Conservation (phyloP, 2,329 filamentous ascomycete species). For the Thelonectria olida region DNA sequence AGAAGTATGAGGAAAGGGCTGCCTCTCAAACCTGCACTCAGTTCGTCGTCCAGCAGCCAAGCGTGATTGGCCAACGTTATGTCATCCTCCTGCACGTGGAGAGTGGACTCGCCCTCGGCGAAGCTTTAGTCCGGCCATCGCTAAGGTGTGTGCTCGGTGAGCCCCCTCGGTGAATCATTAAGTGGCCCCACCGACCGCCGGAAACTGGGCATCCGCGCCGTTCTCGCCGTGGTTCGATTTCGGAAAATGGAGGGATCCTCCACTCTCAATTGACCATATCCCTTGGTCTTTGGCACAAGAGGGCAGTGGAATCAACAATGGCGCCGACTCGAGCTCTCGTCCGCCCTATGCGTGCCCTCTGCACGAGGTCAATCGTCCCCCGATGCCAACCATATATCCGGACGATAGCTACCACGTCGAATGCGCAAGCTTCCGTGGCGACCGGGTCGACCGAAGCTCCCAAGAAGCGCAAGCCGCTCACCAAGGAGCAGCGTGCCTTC, state of each 20-base stretch:
- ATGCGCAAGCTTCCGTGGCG: conserved; percentile 27
- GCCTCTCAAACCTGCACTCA: conserved; percentile 34
- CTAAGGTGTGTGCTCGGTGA: conserved; percentile 1
- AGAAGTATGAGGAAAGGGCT: conserved; percentile 24
- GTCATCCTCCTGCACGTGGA: conserved; percentile 39
- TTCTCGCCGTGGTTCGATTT: conserved; percentile 39
- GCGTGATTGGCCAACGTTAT: conserved; percentile 38
- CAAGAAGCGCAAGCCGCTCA: conserved; percentile 67
- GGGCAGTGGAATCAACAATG: conserved; percentile 25
- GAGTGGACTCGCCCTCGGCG: conserved; percentile 31
- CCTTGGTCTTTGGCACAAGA: background rate
- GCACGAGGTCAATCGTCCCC: conserved; percentile 23
- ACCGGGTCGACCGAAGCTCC: conserved; percentile 37
- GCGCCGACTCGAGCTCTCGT: conserved; percentile 28
- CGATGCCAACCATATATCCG: conserved; percentile 29
- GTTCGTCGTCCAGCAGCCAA: conserved; percentile 31
- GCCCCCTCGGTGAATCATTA: background rate
- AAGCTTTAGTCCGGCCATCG: conserved; percentile 37
- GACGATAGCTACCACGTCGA: conserved; percentile 34
- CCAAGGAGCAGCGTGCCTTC: conserved; percentile 75
- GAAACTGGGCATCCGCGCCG: conserved; percentile 21
- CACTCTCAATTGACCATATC: conserved; percentile 19
- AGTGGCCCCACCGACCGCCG: conserved; percentile 28
- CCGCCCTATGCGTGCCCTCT: conserved; percentile 27
- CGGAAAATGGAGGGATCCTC: conserved; percentile 4